These are phyloP conservation scores for Penicillium frequentans DNA, from an alignment of 2,329 filamentous ascomycete genomes.

Conservation along the genomic window DNA sequence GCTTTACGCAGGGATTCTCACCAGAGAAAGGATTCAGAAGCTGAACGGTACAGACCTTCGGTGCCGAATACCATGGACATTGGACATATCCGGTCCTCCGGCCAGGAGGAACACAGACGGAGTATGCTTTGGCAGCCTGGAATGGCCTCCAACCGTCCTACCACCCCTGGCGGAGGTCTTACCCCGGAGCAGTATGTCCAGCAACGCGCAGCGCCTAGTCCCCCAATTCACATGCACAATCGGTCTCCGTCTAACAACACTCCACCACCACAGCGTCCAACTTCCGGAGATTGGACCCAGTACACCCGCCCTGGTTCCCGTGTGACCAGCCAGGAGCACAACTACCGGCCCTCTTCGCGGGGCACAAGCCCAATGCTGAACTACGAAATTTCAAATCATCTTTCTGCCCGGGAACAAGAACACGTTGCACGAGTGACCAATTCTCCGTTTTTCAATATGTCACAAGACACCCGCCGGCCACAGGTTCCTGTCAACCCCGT, in stretches of 20 bases:
- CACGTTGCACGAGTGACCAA: conserved; percentile 82
- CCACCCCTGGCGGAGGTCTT: conserved; percentile 56
- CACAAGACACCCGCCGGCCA: conserved; percentile 52
- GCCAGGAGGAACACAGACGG: conserved; percentile 56
- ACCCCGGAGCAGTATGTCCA: conserved; percentile 83
- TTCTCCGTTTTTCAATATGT: conserved; percentile 70
- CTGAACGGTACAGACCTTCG: conserved; percentile 28
- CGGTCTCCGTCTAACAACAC: conserved; percentile 58
- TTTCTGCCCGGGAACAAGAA: conserved; percentile 87
- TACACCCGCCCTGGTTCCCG: conserved; percentile 35
- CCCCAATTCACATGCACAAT: conserved; percentile 60
- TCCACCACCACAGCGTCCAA: conserved; percentile 38
- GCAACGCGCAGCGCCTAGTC: conserved; percentile 64
- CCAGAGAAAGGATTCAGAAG: conserved; percentile 33
- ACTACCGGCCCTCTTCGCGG: conserved; percentile 52
- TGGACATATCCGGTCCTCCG: conserved; percentile 40
- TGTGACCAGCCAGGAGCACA: conserved; percentile 26
- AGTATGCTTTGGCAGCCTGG: conserved; percentile 80
- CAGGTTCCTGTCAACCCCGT: conserved; percentile 51
- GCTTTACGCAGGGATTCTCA: conserved; percentile 45
- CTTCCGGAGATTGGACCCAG: conserved; percentile 42
- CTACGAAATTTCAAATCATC: conserved; percentile 55
- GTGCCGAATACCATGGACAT: conserved; percentile 29
- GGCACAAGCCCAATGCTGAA: conserved; percentile 55
- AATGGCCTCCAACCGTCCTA: conserved; percentile 50